Conservation (phyloP, 2,329 filamentous ascomycete genomes). For the Fusarium graminum region DNA sequence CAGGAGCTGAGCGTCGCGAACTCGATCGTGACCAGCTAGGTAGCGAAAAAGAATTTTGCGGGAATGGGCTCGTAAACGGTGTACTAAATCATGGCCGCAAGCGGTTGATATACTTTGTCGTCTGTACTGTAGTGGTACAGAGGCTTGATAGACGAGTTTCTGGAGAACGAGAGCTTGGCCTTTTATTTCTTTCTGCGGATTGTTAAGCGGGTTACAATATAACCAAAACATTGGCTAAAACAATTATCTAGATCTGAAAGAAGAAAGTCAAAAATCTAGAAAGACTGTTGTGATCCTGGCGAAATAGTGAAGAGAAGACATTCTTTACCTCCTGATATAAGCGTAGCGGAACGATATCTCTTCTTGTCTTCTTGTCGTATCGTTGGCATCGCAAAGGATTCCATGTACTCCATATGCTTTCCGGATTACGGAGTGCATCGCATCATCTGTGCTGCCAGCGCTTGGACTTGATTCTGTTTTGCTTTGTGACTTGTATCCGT, state of each 20-base stretch:
- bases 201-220: not conserved
- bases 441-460: conserved; percentile 8
- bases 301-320: not conserved
- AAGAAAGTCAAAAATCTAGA: not conserved
- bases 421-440: not conserved
- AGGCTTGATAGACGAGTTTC: conserved; percentile 15
- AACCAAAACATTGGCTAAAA: not conserved
- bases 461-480: conserved; percentile 21
- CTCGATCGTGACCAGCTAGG: conserved; percentile 12
- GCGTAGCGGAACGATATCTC: too few species aligned
- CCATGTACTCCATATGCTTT: not conserved
- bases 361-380: too few species aligned
- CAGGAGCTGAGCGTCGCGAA: conserved; percentile 33
- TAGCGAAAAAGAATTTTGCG: conserved; percentile 15
- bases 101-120: conserved; percentile 11
- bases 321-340: not conserved
- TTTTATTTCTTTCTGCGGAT: conserved; percentile 5
- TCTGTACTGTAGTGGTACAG: not conserved
- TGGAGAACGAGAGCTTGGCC: conserved; percentile 25
- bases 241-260: not conserved
- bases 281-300: not conserved
- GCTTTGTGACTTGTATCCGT: not conserved
- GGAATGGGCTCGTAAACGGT: conserved; percentile 29
- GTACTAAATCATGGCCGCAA: conserved; percentile 12
- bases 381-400: too few species aligned